Conservation (phyloP, 495 filamentous ascomycete species). For the Neurospora pannonica region DNA sequence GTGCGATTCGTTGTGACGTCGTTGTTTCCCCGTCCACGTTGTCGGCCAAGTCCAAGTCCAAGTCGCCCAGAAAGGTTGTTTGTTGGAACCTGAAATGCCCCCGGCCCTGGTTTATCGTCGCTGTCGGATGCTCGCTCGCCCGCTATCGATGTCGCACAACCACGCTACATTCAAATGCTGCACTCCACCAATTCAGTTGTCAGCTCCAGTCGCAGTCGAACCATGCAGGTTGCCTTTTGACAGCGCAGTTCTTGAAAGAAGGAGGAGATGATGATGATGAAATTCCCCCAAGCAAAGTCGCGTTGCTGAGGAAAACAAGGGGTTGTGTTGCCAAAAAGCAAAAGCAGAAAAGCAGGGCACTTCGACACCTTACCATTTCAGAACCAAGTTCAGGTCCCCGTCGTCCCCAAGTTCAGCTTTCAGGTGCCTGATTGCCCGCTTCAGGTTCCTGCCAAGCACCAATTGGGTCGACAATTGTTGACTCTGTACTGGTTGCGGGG, state of each 20-base stretch:
- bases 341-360: background rate
- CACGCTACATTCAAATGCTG: background rate
- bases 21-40: background rate
- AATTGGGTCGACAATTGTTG: background rate
- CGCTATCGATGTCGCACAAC: background rate
- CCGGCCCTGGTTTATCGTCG: background rate
- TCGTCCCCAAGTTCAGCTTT: background rate
- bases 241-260: background rate
- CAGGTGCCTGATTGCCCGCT: background rate
- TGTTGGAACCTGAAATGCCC: background rate
- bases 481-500: constrained; percentile 1
- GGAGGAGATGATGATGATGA: background rate
- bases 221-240: background rate
- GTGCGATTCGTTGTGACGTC: background rate
- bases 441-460: background rate
- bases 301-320: background rate
- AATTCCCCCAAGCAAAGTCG: background rate
- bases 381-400: background rate
- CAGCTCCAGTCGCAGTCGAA: background rate
- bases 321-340: background rate
- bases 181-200: background rate
- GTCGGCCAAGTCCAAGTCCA: background rate
- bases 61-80: background rate
- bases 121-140: background rate
- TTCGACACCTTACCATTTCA: background rate